Evolutionary conservation across 495 filamentous ascomycete genomes (phyloP), one percentile per base, ranked within the genome.

Genomic region (Endocarpon pusillum): DNA sequence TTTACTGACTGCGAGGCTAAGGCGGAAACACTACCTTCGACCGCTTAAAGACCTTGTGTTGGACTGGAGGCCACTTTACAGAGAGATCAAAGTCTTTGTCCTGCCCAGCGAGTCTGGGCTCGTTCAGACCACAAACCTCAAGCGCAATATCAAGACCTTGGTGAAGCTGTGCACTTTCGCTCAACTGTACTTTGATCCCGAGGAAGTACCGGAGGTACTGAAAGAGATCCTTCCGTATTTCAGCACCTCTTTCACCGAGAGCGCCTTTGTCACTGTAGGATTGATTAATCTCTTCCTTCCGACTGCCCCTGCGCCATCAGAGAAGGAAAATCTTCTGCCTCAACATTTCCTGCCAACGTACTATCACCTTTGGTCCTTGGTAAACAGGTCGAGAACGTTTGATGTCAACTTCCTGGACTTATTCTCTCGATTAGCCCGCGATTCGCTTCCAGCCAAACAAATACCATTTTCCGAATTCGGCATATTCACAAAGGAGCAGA

Each of bases 171-270:
- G 78, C 53, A 71, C 82, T 2, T 91, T 93, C 53, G 71, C 84
- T 27, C 82, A 92, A 49, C 61, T 81, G 16, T 99, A 92, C 52
- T 85, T 96, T 47, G 82, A 99, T 45, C 85, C 89, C 1, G 67
- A 66, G 45, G 84, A 91, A 44, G 66, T 87, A 19, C 72, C 78
- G 21, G 75, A 67, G 8, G 92, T 99, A 64, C 59, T 96, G n/a
- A 77, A 93, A 32, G 91, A 99, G 52, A 67, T 96, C 21, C 62
- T 96, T 16, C 91, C 87, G n/a, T 91, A 74, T 52, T 99, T 92
- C 58, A 92, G 77, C 38, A 91, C 84, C 12, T 94, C 87, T 0
- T 86, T 86, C 51, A 69, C 85, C 11, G 73, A 89, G 51, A 75
- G 78, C 38, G 87, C 82, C 24, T 96, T 82, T 48, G 79, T 92